Conservation (phyloP, 2,329 filamentous ascomycete species). For the Davidsoniella eucalypti region DNA sequence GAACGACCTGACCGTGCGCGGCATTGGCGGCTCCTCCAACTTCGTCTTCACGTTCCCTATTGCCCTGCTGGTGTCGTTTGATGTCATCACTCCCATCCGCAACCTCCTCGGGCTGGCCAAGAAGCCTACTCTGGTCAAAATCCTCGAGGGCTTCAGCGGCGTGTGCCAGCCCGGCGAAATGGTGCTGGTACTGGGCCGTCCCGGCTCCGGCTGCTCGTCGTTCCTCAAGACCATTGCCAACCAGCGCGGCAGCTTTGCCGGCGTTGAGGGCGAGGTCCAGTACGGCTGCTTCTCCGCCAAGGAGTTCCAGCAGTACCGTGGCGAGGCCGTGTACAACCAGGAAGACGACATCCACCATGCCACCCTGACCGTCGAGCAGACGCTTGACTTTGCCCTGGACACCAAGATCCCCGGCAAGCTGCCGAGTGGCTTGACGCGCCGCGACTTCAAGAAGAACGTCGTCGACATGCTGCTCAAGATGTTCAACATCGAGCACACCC, state of each 20-base stretch:
- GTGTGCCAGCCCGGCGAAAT: constrained; percentile 71
- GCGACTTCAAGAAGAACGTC: constrained; percentile 61
- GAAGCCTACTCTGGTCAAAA: constrained; percentile 54
- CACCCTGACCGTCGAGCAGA: constrained; percentile 76
- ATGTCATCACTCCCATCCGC: constrained; percentile 49
- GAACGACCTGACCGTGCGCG: constrained; percentile 61
- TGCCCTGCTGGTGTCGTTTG: constrained; percentile 60
- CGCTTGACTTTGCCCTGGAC: constrained; percentile 68
- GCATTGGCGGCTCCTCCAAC: constrained; percentile 57
- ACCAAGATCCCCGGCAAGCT: constrained; percentile 72
- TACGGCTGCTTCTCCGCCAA: constrained; percentile 60
- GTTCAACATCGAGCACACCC: constrained; percentile 87
- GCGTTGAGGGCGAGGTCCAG: constrained; percentile 48
- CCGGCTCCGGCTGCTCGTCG: constrained; percentile 55
- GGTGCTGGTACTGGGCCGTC: constrained; percentile 66
- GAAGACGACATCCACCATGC: constrained; percentile 77
- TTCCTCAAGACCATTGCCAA: constrained; percentile 54
- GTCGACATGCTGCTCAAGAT: constrained; percentile 64
- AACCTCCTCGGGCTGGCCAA: constrained; percentile 46
- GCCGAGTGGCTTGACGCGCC: constrained; percentile 54
- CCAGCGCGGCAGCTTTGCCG: constrained; percentile 40
- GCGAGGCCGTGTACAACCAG: constrained; percentile 72
- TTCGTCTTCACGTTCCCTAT: constrained; percentile 61
- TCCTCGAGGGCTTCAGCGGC: constrained; percentile 56
- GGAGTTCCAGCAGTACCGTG: constrained; percentile 59